Evolutionary conservation across 176 grass and related monocot genomes (phyloP).

Genomic region (Carex parvula): DNA sequence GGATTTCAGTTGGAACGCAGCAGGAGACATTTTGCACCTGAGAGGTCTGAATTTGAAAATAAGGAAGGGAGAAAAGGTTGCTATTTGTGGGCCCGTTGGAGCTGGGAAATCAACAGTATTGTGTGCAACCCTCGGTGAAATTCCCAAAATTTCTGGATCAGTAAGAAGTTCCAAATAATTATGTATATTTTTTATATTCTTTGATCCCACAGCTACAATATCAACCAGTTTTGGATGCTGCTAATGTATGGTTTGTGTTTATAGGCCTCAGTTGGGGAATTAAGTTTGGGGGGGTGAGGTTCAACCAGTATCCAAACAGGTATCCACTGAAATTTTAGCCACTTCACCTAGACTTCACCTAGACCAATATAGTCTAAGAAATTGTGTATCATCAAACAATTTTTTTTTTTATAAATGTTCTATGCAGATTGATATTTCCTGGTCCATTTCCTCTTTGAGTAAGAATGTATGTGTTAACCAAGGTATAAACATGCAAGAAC

Average conservation of each 20-base stretch:
- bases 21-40: slow-evolving; percentile 36
- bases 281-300: neutral
- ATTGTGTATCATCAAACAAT: neutral
- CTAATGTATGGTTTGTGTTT: neutral
- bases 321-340: neutral
- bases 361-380: neutral
- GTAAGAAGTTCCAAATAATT: slow-evolving; percentile 25
- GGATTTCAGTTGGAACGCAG: slow-evolving; percentile 59
- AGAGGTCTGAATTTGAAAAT: slow-evolving; percentile 37
- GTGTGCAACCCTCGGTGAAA: slow-evolving; percentile 65
- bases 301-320: neutral
- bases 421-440: neutral
- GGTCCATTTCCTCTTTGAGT: neutral
- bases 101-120: slow-evolving; percentile 62
- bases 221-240: neutral
- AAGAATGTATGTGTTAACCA: neutral
- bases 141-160: slow-evolving; percentile 65
- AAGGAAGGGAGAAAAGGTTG: slow-evolving; percentile 44
- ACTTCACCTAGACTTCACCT: neutral
- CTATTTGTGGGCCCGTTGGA: slow-evolving; percentile 66
- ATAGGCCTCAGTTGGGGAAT: neutral
- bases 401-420: neutral
- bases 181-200: neutral
- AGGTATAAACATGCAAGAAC: neutral
- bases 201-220: neutral